Evolutionary conservation across 768 basidiomycete species (phyloP).

Genomic region (Asterophora parasitica): DNA sequence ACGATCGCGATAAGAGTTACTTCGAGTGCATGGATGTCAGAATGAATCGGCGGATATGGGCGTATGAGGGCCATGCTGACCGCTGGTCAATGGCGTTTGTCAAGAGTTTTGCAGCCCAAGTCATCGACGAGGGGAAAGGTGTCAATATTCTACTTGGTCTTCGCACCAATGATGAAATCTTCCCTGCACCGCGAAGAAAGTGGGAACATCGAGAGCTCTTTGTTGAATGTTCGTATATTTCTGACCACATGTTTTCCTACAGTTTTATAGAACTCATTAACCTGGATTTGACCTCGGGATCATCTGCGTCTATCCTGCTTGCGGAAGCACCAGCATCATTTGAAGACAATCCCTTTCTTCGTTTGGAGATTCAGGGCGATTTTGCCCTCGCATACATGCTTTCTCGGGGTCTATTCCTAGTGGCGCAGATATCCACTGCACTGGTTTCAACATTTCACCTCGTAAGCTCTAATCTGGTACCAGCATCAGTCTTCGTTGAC

Average conservation of each 20-base stretch:
- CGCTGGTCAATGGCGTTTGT: not conserved
- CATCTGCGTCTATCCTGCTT: not conserved
- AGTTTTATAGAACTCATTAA: not conserved
- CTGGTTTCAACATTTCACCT: too few species aligned
- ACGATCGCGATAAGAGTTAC: too few species aligned
- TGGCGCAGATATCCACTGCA: too few species aligned
- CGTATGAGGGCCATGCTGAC: not conserved
- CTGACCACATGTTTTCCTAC: not conserved
- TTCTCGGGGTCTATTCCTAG: too few species aligned
- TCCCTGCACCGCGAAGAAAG: not conserved
- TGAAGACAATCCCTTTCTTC: not conserved
- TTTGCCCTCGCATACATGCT: not conserved
- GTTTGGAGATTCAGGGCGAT: not conserved
- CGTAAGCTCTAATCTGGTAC: too few species aligned
- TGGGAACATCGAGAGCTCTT: not conserved
- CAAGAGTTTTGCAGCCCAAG: not conserved
- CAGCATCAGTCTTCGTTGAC: too few species aligned
- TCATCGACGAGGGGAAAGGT: not conserved
- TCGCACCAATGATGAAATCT: not conserved
- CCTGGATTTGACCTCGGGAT: not conserved
- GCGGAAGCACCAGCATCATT: not conserved
- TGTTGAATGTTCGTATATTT: too few species aligned
- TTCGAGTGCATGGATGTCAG: too few species aligned
- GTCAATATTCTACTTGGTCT: not conserved
- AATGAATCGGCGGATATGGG: not conserved